Evolutionary conservation across 345 rosid genomes (phyloP), one percentile per base, ranked within the genome.

Genomic region (Camelina sativa): DNA sequence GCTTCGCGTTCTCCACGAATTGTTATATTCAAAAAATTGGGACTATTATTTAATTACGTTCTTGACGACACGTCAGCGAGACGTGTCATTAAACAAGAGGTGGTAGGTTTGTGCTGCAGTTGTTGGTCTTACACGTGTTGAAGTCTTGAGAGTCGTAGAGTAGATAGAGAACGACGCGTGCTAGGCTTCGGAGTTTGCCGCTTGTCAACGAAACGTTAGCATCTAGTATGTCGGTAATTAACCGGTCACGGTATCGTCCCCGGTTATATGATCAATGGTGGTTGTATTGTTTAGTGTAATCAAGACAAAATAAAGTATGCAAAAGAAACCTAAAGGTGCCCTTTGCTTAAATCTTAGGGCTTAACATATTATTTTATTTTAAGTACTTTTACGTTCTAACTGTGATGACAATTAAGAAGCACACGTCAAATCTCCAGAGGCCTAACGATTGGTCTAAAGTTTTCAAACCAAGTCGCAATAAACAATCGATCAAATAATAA

Each of bases 61-160:
- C 51, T 63, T 16, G n/a, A 12, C 5, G 41, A 77, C 76, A 65
- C 76, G 55, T 57, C 20, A 56, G 28, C 1, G 1, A 10, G 2
- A 77, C 62, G 72, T 77, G 76, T 65, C 54, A 7, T 2, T 16
- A 48, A 64, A 20, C 61, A 15, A 71, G 67, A 64, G 80, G 80
- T 71, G 40, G 61, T 77, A 56, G 17, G 76, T 71, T 64, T 77
- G 62, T 71, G 67, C 64, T 50, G 28, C 47, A 70, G 22, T 28
- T 65, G 8, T 13, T 48, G 6, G 11, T 47, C 48, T 19, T 38
- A 65, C 76, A 77, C 80, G 80, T 64, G 72, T 63, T 13, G 56
- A n/a, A 75, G 58, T 17, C 1, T 22, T 61, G 41, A 68, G 57
- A 69, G 63, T 12, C 57, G 59, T 63, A 35, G 30, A 70, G n/a